Evolutionary conservation across 306 rosid species (phyloP).

Genomic region (Malus orientalis): DNA sequence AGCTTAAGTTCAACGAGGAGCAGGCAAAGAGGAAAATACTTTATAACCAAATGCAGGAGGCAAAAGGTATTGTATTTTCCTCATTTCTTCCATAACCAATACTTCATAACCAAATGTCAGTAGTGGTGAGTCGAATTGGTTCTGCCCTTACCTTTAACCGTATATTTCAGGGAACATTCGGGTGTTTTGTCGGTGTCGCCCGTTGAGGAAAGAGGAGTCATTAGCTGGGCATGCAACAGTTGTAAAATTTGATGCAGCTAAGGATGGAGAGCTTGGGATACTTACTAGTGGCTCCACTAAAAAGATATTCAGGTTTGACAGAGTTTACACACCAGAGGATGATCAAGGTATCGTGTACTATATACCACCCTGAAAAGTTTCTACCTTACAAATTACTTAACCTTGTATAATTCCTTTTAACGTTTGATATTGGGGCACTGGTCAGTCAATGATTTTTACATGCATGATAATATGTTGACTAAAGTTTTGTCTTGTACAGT

Average conservation of each 20-base stretch:
- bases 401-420: neutral
- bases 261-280: conserved; percentile 22
- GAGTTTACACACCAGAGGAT: conserved; percentile 21
- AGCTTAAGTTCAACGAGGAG: conserved; percentile 18
- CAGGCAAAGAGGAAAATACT: conserved; percentile 19
- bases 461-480: neutral
- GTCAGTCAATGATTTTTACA: neutral
- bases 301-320: conserved; percentile 19
- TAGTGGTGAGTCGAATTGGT: neutral
- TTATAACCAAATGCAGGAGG: conserved; percentile 22
- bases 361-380: neutral
- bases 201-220: conserved; percentile 33
- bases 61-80: conserved; percentile 12
- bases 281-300: conserved; percentile 3
- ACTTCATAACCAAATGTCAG: neutral
- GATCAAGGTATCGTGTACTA: conserved; percentile 7
- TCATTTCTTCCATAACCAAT: neutral
- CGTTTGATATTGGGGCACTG: neutral
- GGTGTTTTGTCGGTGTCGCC: conserved; percentile 55
- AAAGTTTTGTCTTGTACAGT: conserved; percentile 17
- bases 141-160: neutral
- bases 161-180: conserved; percentile 52
- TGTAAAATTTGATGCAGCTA: conserved; percentile 15
- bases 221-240: conserved; percentile 5
- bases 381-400: neutral